A percentile compares a stretch with the other conserved stretches of the same genome.
Conservation (phyloP, 805 yeast species). For the Cyberlindnera bimundalis region DNA sequence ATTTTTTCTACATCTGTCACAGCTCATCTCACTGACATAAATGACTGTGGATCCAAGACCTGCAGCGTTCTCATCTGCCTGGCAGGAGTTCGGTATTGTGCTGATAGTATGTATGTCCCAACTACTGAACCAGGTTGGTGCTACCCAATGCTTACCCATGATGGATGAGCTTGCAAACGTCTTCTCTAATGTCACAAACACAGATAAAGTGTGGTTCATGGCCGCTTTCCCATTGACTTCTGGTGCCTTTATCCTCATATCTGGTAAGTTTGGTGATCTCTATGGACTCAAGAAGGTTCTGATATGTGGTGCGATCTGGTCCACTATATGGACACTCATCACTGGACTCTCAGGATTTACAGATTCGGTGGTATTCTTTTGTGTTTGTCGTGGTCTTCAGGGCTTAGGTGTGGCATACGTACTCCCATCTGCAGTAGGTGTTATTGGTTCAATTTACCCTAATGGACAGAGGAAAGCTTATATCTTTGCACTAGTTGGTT, state of each 20-base stretch:
- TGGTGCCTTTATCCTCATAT: slow-evolving; percentile 66
- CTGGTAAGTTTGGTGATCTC: slow-evolving; percentile 72
- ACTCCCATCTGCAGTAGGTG: slow-evolving; percentile 58
- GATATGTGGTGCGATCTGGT: slow-evolving; percentile 53
- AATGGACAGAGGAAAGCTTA: slow-evolving; percentile 48
- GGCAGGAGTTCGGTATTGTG: slow-evolving; percentile 29
- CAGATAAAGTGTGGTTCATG: slow-evolving; percentile 56
- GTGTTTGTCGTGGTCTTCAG: slow-evolving; percentile 52
- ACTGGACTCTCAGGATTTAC: slow-evolving; percentile 56
- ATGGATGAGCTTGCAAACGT: slow-evolving; percentile 33
- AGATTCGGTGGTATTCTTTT: slow-evolving; percentile 46
- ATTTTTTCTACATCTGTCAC: too few relatives aligned
- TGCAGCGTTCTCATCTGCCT: slow-evolving; percentile 7
- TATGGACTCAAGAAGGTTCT: slow-evolving; percentile 59
- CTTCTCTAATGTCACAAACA: slow-evolving; percentile 29
- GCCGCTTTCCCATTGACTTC: slow-evolving; percentile 69
- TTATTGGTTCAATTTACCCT: slow-evolving; percentile 45
- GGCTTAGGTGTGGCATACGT: slow-evolving; percentile 61
- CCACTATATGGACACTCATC: slow-evolving; percentile 53
- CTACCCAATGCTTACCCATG: slow-evolving; percentile 36
- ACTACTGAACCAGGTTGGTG: slow-evolving; percentile 38
- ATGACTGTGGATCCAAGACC: slow-evolving; percentile 17
- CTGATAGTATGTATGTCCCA: slow-evolving; percentile 34
- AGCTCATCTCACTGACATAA: background rate
- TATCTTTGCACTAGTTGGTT: too few relatives aligned